phyloP scores from a whole-genome alignment of 164 flowering plant genomes.

The Vitis riparia region DNA sequence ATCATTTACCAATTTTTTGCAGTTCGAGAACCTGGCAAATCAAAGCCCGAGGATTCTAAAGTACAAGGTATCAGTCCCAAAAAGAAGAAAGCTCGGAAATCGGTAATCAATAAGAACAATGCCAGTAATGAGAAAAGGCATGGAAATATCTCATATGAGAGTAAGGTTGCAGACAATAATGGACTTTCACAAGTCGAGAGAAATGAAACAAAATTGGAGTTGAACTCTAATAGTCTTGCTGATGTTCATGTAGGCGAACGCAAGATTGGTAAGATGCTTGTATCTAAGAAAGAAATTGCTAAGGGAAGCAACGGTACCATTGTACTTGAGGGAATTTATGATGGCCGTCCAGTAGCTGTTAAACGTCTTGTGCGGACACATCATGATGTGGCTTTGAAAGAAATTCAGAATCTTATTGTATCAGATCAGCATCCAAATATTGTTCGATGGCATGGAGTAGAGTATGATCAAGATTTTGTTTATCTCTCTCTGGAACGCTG shows the following conservation, averaged over 20 bases:
- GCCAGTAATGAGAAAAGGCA: constrained; percentile 17
- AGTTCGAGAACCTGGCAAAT: constrained; percentile 11
- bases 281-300: constrained; percentile 65
- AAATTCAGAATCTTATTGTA: constrained; percentile 69
- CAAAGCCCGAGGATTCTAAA: constrained; percentile 7
- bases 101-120: constrained; percentile 31
- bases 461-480: constrained; percentile 67
- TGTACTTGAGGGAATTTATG: constrained; percentile 70
- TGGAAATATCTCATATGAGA: constrained; percentile 18
- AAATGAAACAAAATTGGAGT: constrained; percentile 16
- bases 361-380: constrained; percentile 75
- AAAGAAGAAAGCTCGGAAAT: constrained; percentile 51
- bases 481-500: constrained; percentile 79
- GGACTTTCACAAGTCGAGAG: constrained; percentile 12
- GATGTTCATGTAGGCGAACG: constrained; percentile 40
- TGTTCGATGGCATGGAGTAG: constrained; percentile 76
- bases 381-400: constrained; percentile 75
- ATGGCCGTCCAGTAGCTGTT: constrained; percentile 76
- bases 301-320: constrained; percentile 87
- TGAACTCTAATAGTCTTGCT: constrained; percentile 17
- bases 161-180: constrained; percentile 14
- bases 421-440: constrained; percentile 84
- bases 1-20: constrained; percentile 2
- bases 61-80: constrained; percentile 16
- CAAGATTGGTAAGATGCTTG: constrained; percentile 56